Percentiles rank a stretch among this genome's conserved stretches.
These are phyloP conservation scores for Apium graveolens DNA, from an alignment of 129 eudicot genomes.

Conservation along the genomic window DNA sequence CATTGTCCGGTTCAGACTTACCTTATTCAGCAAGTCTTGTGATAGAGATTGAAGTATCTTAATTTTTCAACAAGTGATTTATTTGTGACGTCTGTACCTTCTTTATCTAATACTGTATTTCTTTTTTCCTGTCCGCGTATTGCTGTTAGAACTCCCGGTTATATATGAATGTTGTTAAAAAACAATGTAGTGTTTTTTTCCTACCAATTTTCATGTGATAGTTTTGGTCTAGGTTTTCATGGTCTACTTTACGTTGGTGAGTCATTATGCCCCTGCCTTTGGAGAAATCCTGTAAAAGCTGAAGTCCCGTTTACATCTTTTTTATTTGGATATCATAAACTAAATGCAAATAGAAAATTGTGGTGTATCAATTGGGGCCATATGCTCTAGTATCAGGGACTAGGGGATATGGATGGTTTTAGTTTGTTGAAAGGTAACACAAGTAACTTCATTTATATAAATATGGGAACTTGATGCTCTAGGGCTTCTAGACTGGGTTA, in stretches of 20 bases:
- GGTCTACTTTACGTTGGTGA: background rate
- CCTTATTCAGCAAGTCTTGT: background rate
- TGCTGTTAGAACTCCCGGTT: background rate
- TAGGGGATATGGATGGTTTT: background rate
- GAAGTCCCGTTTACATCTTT: background rate
- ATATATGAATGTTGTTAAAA: background rate
- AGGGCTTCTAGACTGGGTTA: background rate
- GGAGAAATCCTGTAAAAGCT: background rate
- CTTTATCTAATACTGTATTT: background rate
- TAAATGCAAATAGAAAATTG: background rate
- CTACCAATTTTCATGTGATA: background rate
- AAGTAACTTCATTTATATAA: background rate
- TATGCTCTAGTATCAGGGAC: background rate
- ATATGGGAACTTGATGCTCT: background rate
- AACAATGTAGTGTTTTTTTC: background rate
- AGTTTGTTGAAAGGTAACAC: background rate
- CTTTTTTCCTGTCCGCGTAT: background rate
- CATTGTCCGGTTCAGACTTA: background rate
- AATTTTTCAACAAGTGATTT: background rate
- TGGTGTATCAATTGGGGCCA: background rate
- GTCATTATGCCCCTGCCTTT: background rate
- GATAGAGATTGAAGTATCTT: background rate
- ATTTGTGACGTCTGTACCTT: background rate
- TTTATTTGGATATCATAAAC: background rate
- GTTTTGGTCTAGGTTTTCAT: background rate